These are phyloP conservation scores for Lodderomyces jiufengensis DNA, from an alignment of 1,139 yeast species.

Conservation along the genomic window DNA sequence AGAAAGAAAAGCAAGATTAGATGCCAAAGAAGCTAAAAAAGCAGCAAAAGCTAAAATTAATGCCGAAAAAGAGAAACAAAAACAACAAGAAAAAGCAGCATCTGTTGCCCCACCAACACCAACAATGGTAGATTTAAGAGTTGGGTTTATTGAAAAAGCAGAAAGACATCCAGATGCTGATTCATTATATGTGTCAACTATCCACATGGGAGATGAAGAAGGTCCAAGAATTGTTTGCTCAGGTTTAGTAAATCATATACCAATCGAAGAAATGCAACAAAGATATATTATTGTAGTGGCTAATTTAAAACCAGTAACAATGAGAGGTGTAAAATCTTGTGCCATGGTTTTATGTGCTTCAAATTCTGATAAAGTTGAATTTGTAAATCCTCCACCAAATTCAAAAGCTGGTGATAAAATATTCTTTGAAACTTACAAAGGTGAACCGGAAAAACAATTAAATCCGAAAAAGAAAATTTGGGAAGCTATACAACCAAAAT, in stretches of 20 bases:
- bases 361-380: conserved; percentile 67
- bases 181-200: conserved; percentile 90
- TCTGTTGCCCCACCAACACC: conserved; percentile 68
- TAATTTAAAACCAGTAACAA: conserved; percentile 62
- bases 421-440: conserved; percentile 87
- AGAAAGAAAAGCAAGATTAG: conserved; percentile 58
- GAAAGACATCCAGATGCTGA: conserved; percentile 98
- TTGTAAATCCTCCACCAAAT: conserved; percentile 94
- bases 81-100: conserved; percentile 52
- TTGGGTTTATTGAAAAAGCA: conserved; percentile 96
- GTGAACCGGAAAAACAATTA: conserved; percentile 85
- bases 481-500: conserved; percentile 91
- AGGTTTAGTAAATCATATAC: conserved; percentile 59
- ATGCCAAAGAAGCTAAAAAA: conserved; percentile 60
- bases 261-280: conserved; percentile 45
- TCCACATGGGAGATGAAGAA: conserved; percentile 92
- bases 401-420: conserved; percentile 94
- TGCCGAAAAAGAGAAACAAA: conserved; percentile 63
- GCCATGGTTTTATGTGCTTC: conserved; percentile 98
- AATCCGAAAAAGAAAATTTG: conserved; percentile 98
- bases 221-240: conserved; percentile 99
- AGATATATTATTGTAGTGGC: conserved; percentile 52
- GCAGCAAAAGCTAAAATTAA: conserved; percentile 77
- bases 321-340: conserved; percentile 85
- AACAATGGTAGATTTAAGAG: conserved; percentile 85